Percentiles rank a stretch among this genome's conserved stretches.
Evolutionary conservation across 192 early-diverging fungal genomes (phyloP).

Genomic region (Lunasporangiospora selenospora): DNA sequence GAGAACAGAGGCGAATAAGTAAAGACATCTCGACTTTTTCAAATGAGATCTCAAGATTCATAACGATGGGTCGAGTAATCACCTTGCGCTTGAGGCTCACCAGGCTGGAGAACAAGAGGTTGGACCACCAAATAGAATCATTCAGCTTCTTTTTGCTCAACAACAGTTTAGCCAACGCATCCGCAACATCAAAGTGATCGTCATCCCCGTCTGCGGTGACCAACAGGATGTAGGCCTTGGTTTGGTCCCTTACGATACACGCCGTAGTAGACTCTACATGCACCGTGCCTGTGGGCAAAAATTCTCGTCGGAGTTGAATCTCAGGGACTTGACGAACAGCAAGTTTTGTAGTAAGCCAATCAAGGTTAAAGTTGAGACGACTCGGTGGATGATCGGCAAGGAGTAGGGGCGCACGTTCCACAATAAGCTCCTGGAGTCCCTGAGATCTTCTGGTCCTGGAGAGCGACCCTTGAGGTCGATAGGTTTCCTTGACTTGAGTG

Average conservation of each 20-base stretch:
- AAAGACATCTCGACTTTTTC: constrained; percentile 11
- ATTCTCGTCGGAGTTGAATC: constrained; percentile 65
- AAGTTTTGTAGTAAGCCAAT: constrained; percentile 64
- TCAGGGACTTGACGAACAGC: constrained; percentile 70
- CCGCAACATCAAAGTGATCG: constrained; percentile 85
- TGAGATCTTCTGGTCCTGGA: constrained; percentile 51
- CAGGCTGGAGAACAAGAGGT: constrained; percentile 75
- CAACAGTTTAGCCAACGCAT: constrained; percentile 69
- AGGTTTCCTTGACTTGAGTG: constrained; percentile 64
- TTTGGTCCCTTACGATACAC: constrained; percentile 56
- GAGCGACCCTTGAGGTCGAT: constrained; percentile 56
- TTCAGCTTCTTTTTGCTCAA: constrained; percentile 74
- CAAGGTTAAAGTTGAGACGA: constrained; percentile 55
- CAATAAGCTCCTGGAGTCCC: constrained; percentile 67
- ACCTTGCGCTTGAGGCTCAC: constrained; percentile 70
- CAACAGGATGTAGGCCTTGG: constrained; percentile 45
- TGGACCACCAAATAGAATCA: constrained; percentile 79
- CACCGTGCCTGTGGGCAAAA: constrained; percentile 47
- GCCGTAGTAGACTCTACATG: constrained; percentile 67
- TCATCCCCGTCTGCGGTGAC: constrained; percentile 57
- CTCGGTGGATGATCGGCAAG: constrained; percentile 67
- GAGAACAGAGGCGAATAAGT: neutral
- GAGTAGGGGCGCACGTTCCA: constrained; percentile 79
- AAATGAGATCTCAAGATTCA: no score
- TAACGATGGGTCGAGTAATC: no score